Conservation (phyloP, 2,329 filamentous ascomycete genomes). For the Metarhizium brunneum region DNA sequence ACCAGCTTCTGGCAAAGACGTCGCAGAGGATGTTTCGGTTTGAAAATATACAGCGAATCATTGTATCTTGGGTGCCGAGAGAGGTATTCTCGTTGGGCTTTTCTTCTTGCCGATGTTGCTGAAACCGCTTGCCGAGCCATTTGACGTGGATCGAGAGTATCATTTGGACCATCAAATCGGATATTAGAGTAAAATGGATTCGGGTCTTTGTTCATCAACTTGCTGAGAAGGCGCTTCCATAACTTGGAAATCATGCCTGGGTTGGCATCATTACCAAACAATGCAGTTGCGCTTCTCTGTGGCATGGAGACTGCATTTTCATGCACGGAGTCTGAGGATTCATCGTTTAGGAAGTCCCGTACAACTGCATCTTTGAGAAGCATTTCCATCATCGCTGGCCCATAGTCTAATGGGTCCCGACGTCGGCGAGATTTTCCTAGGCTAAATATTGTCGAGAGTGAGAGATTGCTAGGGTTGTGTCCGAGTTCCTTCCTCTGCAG, state of each 20-base stretch:
- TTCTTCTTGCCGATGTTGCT: conserved; percentile 72
- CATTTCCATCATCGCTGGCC: conserved; percentile 89
- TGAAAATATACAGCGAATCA: conserved; percentile 81
- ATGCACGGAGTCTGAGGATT: conserved; percentile 20
- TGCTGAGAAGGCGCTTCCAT: conserved; percentile 50
- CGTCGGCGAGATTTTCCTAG: conserved; percentile 49
- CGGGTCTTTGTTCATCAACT: conserved; percentile 59
- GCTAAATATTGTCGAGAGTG: conserved; percentile 62
- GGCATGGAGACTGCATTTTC: conserved; percentile 20
- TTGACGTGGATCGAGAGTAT: conserved; percentile 71
- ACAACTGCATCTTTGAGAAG: conserved; percentile 93
- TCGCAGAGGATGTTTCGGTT: conserved; percentile 66
- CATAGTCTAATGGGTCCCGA: conserved; percentile 83
- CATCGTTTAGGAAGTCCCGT: conserved; percentile 87
- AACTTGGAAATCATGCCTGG: conserved; percentile 50
- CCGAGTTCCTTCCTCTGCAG: conserved; percentile 83
- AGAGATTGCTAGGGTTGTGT: conserved; percentile 62
- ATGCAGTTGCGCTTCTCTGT: conserved; percentile 22
- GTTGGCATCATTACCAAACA: conserved; percentile 35
- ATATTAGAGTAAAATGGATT: conserved; percentile 88
- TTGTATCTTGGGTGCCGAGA: conserved; percentile 85
- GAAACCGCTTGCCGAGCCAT: conserved; percentile 88
- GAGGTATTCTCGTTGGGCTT: conserved; percentile 85
- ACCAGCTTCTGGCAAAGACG: conserved; percentile 82
- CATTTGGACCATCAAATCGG: conserved; percentile 61